Base-by-base conservation (phyloP, 2,329 filamentous ascomycete species). In the Westerdykella sp. region DNA sequence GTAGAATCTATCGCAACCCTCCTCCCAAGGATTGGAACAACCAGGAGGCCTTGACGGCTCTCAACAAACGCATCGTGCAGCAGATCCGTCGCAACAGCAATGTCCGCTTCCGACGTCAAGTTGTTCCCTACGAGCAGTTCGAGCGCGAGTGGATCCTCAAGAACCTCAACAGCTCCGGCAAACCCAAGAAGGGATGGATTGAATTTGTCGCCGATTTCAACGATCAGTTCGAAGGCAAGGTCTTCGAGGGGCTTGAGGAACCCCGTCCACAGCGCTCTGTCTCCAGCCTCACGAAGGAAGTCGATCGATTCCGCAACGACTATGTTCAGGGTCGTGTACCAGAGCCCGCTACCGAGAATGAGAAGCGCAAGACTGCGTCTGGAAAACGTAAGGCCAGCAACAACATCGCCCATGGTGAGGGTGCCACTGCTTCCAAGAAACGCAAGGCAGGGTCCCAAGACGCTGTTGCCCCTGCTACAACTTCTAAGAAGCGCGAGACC, bases 61-160 rank as follows among this genome's bases (percentile, higher is more conserved):
- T 61, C 16, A 62, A 61, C 45, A 62, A 62, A 51, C 57, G 57
- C 39, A 53, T 52, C 18, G 54, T 55, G 4, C 57, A 62, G 46
- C 57, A 62, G 41, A 58, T 61, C n/a, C 57, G 57, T 3, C 59
- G 57, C 42, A 56, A 57, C 43, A 62, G 55, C 4, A 38, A 41
- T 3, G 51, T 58, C 1, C 47, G 56, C 1, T 62, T 60, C 45
- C 50, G 59, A 6, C 45, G 47, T 15, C 51, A 53, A 1, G 59
- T 61, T 1, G 42, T 42, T 22, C 46, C 51, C 4, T 62, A 61
- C 16, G 38, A 57, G 2, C 34, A 37, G 7, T 50, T 47, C 14
- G 57, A 62, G 47, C 50, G 57, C 2, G 28, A 35, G 14, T 62
- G 59, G 59, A 58, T 62, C 23, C 38, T 53, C 1, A 43, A 43